Conservation (phyloP, 805 yeast genomes). For the Saccharomycopsis fermentans region DNA sequence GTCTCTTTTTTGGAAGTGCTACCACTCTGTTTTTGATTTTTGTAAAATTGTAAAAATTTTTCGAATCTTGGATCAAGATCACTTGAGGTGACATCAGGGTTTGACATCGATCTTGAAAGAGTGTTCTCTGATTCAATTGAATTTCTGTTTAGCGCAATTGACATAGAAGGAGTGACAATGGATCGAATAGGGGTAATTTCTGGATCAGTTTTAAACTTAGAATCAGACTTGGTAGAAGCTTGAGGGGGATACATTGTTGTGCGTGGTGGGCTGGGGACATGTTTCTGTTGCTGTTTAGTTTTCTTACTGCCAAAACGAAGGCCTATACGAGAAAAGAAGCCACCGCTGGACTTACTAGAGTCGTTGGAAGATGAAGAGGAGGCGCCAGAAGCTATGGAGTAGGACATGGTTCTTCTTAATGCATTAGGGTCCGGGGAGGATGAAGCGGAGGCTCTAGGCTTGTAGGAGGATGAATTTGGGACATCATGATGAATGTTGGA, state of each 20-base stretch:
- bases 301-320: conserved; percentile 9
- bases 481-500: neutral
- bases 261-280: neutral
- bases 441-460: neutral
- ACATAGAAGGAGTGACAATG: neutral
- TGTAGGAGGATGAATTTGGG: neutral
- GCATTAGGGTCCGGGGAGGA: neutral
- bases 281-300: neutral
- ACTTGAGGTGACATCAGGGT: conserved; percentile 3
- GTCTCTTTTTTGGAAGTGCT: too few species aligned
- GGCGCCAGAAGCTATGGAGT: neutral
- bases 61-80: conserved; percentile 37
- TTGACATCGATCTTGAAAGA: conserved; percentile 4
- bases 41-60: conserved; percentile 35
- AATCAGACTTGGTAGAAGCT: neutral
- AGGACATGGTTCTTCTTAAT: conserved; percentile 9
- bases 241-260: neutral
- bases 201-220: neutral
- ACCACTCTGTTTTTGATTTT: conserved; percentile 3
- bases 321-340: conserved; percentile 13
- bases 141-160: too few species aligned
- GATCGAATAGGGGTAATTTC: neutral
- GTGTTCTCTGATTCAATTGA: neutral
- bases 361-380: neutral
- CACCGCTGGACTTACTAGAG: neutral